Conservation (phyloP, 2,329 filamentous ascomycete genomes). For the Cucurbitaria berberidis region DNA sequence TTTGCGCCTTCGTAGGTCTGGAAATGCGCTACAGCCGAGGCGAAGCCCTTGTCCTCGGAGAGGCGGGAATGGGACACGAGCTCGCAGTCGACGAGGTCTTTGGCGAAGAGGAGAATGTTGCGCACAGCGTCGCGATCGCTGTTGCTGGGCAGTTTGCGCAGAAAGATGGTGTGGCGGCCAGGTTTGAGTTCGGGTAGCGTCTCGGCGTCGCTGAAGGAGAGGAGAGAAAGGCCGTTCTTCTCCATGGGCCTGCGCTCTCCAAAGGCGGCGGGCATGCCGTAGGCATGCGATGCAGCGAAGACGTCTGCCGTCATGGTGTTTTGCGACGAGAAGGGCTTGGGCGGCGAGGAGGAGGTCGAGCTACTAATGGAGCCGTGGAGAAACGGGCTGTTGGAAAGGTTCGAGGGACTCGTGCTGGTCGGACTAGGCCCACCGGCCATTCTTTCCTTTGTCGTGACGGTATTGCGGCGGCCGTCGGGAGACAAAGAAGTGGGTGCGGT, state of each 20-base stretch:
- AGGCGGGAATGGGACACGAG: conserved; percentile 60
- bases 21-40: conserved; percentile 66
- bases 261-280: conserved; percentile 48
- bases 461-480: conserved; percentile 31
- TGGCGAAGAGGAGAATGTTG: conserved; percentile 70
- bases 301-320: conserved; percentile 51
- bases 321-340: conserved; percentile 42
- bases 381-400: conserved; percentile 49
- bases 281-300: conserved; percentile 49
- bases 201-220: conserved; percentile 46
- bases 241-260: conserved; percentile 50
- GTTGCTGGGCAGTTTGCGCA: conserved; percentile 66
- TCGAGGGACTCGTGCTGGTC: conserved; percentile 50
- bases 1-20: conserved; percentile 62
- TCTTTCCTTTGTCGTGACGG: conserved; percentile 42
- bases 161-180: conserved; percentile 53
- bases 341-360: conserved; percentile 50
- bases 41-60: conserved; percentile 62
- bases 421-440: conserved; percentile 52
- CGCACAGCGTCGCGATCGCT: conserved; percentile 64
- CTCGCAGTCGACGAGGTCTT: conserved; percentile 65
- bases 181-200: conserved; percentile 30
- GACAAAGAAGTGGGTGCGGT: conserved; percentile 41
- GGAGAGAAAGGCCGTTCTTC: conserved; percentile 43
- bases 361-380: conserved; percentile 49